A percentile compares a stretch with the other conserved stretches of the same genome.
phyloP scores from a whole-genome alignment of 2,329 filamentous ascomycete species.

The Epicoccum sorghinum region DNA sequence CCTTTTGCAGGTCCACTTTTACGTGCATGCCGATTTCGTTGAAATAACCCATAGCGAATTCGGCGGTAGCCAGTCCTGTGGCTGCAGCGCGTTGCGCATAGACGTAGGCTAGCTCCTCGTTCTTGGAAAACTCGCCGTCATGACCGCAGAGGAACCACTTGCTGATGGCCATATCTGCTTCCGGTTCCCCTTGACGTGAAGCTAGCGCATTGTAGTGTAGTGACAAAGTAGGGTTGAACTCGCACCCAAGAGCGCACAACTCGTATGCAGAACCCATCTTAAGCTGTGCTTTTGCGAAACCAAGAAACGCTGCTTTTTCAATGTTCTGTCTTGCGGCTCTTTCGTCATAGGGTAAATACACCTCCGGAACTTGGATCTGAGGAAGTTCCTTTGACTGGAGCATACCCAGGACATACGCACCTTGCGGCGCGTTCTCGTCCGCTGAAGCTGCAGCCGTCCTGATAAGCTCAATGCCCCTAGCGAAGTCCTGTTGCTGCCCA shows the following conservation, averaged over 20 bases:
- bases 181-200: slow-evolving; percentile 87
- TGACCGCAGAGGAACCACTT: slow-evolving; percentile 99
- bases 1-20: slow-evolving; percentile 80
- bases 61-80: slow-evolving; percentile 82
- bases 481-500: slow-evolving; percentile 82
- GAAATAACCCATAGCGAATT: slow-evolving; percentile 98
- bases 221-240: slow-evolving; percentile 91
- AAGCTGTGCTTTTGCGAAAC: slow-evolving; percentile 93
- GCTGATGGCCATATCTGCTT: slow-evolving; percentile 94
- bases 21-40: slow-evolving; percentile 95
- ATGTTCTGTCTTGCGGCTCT: slow-evolving; percentile 82
- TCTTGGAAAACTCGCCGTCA: slow-evolving; percentile 90
- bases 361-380: slow-evolving; percentile 82
- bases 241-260: slow-evolving; percentile 88
- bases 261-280: slow-evolving; percentile 98
- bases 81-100: slow-evolving; percentile 88
- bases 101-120: slow-evolving; percentile 88
- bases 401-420: slow-evolving; percentile 95
- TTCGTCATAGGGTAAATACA: slow-evolving; percentile 73
- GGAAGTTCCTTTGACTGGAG: slow-evolving; percentile 87
- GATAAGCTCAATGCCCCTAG: slow-evolving; percentile 80
- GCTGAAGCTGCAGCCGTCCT: slow-evolving; percentile 81
- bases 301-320: slow-evolving; percentile 93
- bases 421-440: slow-evolving; percentile 96
- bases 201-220: slow-evolving; percentile 95